Conservation (phyloP, 2,329 filamentous ascomycete genomes). For the Sporothrix brunneoviolacea region DNA sequence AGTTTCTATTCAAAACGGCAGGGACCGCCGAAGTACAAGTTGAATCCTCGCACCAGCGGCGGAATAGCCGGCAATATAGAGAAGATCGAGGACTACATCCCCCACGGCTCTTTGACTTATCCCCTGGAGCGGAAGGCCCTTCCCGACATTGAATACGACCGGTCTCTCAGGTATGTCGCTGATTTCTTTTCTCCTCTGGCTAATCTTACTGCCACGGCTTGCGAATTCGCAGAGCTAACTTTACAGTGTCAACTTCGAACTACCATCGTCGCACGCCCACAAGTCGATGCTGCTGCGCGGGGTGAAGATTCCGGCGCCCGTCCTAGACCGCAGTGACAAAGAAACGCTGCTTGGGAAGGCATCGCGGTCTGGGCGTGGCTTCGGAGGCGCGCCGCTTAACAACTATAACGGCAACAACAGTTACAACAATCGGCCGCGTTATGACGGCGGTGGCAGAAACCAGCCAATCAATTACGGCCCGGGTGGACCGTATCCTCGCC, state of each 20-base stretch:
- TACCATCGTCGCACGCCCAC: conserved; percentile 67
- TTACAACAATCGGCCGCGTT: conserved; percentile 4
- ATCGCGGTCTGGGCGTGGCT: conserved; percentile 58
- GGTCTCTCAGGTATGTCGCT: conserved; percentile 64
- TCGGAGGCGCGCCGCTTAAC: conserved; percentile 47
- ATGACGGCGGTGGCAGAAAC: conserved; percentile 3
- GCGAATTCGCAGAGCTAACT: background rate
- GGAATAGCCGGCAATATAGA: conserved; percentile 74
- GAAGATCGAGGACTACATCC: conserved; percentile 77
- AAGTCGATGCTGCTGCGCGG: conserved; percentile 93
- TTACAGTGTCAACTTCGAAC: conserved; percentile 74
- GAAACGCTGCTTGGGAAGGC: conserved; percentile 63
- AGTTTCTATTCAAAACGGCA: conserved; percentile 93
- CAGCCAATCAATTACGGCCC: conserved; percentile 49
- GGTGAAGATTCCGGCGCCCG: conserved; percentile 63
- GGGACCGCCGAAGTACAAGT: conserved; percentile 55
- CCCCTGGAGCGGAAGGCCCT: conserved; percentile 66
- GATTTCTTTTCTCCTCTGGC: background rate
- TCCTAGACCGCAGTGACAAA: conserved; percentile 69
- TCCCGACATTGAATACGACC: conserved; percentile 75
- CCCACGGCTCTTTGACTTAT: conserved; percentile 73
- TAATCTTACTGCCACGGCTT: background rate
- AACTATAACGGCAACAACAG: background rate
- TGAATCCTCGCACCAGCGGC: conserved; percentile 69
- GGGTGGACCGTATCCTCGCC: conserved; percentile 18